phyloP scores from a whole-genome alignment of 2,329 filamentous ascomycete species.

The Tolypocladium paradoxum region DNA sequence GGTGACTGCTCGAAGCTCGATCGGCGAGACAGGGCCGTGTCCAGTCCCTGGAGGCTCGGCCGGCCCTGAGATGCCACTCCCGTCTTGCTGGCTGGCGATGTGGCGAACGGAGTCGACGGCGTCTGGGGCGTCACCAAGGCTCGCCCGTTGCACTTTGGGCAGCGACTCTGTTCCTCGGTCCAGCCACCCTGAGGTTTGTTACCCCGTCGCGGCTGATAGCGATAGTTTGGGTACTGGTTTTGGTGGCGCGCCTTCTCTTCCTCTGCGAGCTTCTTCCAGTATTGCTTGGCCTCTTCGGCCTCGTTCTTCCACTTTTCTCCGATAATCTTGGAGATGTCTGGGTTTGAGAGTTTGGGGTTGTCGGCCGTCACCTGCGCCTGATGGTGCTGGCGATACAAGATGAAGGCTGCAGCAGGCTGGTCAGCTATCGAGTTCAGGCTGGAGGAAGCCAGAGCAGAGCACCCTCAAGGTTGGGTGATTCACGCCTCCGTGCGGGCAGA shows the following conservation, averaged over 20 bases:
- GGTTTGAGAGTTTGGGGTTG: constrained; percentile 85
- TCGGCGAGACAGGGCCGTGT: constrained; percentile 14
- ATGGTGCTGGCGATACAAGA: constrained; percentile 89
- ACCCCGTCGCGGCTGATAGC: constrained; percentile 76
- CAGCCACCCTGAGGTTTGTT: constrained; percentile 19
- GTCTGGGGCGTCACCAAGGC: constrained; percentile 53
- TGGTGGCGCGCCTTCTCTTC: constrained; percentile 88
- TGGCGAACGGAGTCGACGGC: constrained; percentile 37
- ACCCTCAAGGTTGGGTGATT: neutral
- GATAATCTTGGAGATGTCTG: constrained; percentile 95
- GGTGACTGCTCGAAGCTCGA: constrained; percentile 16
- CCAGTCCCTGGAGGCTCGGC: constrained; percentile 10
- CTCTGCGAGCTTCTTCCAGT: constrained; percentile 85
- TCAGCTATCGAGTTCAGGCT: constrained; percentile 12
- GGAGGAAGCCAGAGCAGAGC: neutral
- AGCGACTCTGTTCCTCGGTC: constrained; percentile 44
- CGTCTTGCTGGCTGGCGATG: constrained; percentile 19
- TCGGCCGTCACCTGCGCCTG: constrained; percentile 71
- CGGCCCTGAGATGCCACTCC: constrained; percentile 9
- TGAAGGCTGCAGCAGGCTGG: constrained; percentile 60
- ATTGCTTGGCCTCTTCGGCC: constrained; percentile 60
- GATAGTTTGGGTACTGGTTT: constrained; percentile 83
- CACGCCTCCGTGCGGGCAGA: neutral
- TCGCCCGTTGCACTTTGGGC: constrained; percentile 61
- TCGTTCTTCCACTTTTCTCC: constrained; percentile 84